phyloP scores from a whole-genome alignment of 352 stramenopile genomes.

The Pythium inflatum region DNA sequence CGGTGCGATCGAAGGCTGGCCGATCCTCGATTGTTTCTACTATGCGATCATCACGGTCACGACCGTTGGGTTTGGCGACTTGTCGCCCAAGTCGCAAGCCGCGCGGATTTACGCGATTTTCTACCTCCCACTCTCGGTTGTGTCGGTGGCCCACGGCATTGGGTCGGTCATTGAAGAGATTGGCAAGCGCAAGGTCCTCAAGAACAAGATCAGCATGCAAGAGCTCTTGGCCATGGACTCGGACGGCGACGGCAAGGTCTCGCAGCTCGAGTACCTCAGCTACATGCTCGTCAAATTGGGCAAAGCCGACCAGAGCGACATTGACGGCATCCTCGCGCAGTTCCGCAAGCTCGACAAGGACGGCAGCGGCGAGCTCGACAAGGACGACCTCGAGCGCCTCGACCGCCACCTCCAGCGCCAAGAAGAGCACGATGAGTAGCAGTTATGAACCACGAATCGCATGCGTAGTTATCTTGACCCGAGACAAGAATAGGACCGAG shows the following conservation, averaged over 20 bases:
- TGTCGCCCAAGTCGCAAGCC: constrained; percentile 57
- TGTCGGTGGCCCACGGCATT: constrained; percentile 69
- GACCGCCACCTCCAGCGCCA: constrained; percentile 57
- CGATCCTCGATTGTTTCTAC: constrained; percentile 89
- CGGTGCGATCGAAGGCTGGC: constrained; percentile 63
- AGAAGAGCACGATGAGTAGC: too few relatives aligned
- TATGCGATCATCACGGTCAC: constrained; percentile 92
- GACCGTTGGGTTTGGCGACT: constrained; percentile 87
- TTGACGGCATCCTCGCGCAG: constrained; percentile 65
- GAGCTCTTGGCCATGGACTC: constrained; percentile 71
- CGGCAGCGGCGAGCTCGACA: constrained; percentile 67
- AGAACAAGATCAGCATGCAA: constrained; percentile 78
- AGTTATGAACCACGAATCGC: not conserved
- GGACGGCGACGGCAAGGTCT: constrained; percentile 70
- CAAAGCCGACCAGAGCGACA: constrained; percentile 68
- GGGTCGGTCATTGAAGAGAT: constrained; percentile 69
- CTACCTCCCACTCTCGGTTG: constrained; percentile 72
- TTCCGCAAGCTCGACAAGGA: constrained; percentile 73
- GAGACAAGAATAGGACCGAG: not conserved
- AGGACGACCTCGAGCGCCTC: constrained; percentile 63
- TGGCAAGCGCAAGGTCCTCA: constrained; percentile 60
- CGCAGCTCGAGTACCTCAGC: constrained; percentile 63
- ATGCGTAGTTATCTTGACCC: too few relatives aligned
- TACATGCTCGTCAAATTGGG: constrained; percentile 82
- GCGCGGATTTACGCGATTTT: constrained; percentile 86